Evolutionary conservation across 352 stramenopile genomes (phyloP).

Genomic region (Pythium dissimile): DNA sequence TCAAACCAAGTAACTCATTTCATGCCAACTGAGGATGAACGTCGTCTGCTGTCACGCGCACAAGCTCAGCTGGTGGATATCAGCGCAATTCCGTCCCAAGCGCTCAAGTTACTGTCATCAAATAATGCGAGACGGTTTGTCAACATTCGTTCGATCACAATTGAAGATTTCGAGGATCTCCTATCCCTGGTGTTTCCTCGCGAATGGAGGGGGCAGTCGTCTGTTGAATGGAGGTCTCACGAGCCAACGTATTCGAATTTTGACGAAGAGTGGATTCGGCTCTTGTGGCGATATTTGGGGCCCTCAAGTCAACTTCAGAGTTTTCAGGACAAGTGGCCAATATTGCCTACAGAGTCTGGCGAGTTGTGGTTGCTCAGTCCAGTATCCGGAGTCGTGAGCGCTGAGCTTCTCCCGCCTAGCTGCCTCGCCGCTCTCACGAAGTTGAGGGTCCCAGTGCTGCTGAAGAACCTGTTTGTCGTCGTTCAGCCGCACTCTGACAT

Average conservation of each 20-base stretch:
- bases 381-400: slow-evolving; percentile 43
- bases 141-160: slow-evolving; percentile 52
- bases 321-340: slow-evolving; percentile 65
- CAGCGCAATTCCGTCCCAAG: slow-evolving; percentile 26
- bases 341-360: slow-evolving; percentile 53
- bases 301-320: slow-evolving; percentile 32
- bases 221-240: slow-evolving; percentile 24
- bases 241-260: slow-evolving; percentile 23
- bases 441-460: slow-evolving; percentile 46
- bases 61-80: slow-evolving; percentile 37
- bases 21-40: slow-evolving; percentile 42
- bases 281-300: slow-evolving; percentile 61
- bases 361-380: slow-evolving; percentile 37
- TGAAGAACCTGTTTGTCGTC: slow-evolving; percentile 49
- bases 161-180: slow-evolving; percentile 53
- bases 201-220: slow-evolving; percentile 38
- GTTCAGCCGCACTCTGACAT: slow-evolving; percentile 52
- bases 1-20: slow-evolving; percentile 23
- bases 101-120: slow-evolving; percentile 33
- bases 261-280: slow-evolving; percentile 55
- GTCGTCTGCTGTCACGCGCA: slow-evolving; percentile 38
- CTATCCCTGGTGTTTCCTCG: slow-evolving; percentile 42
- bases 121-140: slow-evolving; percentile 24
- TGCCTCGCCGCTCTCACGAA: slow-evolving; percentile 19
- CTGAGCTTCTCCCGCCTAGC: slow-evolving; percentile 42